A percentile compares a stretch with the other conserved stretches of the same genome.
phyloP scores from a whole-genome alignment of 2,329 filamentous ascomycete species.

The Alternaria sp. region DNA sequence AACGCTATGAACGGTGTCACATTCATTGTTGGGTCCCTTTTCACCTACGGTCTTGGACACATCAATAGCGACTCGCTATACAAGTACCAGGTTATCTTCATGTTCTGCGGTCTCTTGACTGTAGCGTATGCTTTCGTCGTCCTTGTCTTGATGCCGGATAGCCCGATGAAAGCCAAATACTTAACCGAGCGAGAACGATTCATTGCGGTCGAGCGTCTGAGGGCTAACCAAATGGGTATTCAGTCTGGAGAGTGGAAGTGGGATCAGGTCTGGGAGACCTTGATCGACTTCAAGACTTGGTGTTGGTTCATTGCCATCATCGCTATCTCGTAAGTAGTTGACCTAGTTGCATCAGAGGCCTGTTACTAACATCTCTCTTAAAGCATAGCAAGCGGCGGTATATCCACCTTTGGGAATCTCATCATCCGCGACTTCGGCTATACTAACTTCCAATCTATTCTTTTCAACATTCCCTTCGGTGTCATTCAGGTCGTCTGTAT shows the following conservation, averaged over 20 bases:
- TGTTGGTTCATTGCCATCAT: constrained; percentile 65
- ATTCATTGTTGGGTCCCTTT: constrained; percentile 64
- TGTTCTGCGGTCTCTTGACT: constrained; percentile 57
- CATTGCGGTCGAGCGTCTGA: constrained; percentile 30
- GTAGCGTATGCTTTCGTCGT: constrained; percentile 54
- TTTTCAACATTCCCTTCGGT: constrained; percentile 68
- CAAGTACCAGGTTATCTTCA: constrained; percentile 57
- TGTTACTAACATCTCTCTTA: not conserved
- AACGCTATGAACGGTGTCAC: constrained; percentile 69
- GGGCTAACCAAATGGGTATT: constrained; percentile 56
- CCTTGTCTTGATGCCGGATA: constrained; percentile 55
- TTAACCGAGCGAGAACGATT: constrained; percentile 28
- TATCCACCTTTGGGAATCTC: constrained; percentile 66
- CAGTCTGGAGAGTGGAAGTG: constrained; percentile 81
- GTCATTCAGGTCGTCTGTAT: constrained; percentile 61
- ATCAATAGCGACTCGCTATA: constrained; percentile 56
- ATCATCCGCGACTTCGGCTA: constrained; percentile 66
- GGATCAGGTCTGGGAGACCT: constrained; percentile 57
- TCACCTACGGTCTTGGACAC: constrained; percentile 65
- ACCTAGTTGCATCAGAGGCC: constrained; percentile 43
- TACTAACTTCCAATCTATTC: constrained; percentile 61
- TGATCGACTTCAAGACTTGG: constrained; percentile 41
- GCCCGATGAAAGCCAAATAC: constrained; percentile 50
- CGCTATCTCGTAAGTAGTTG: constrained; percentile 29
- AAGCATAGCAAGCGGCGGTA: constrained; percentile 68